Evolutionary conservation across 805 yeast species (phyloP), one percentile per base, ranked within the genome.

Genomic region (Schwanniomyces sp.): DNA sequence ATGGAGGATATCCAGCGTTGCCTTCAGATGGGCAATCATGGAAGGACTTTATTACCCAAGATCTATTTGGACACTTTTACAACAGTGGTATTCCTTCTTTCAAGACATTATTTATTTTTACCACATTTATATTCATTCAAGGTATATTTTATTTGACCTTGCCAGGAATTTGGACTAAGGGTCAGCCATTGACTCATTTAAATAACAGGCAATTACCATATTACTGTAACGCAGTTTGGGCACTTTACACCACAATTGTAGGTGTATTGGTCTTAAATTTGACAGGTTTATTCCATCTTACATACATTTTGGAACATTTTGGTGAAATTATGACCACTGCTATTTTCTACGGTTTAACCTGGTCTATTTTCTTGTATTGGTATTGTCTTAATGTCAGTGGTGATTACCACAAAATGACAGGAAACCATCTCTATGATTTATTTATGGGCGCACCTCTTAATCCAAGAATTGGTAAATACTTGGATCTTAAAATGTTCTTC

Each of bases 391-490:
- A 62, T 51, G 72, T 86, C 45, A 75, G 88, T 46, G 82, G 83
- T 49, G 96, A 89, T 61, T 89, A 87, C 66, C 92, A 89, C 66
- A 78, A 94, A 52, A 82, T 92, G 92, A 85, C 97, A 7, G 97
- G 98, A 18, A 89, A 87, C 67, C 86, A 80, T 60, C 67, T 94
- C 55, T 92, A 91, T 63, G 99, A 94, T 68, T 76, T 90, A 61
- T 94, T 94, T 74, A 85, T 94, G 95, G 99, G 99, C 42, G 97
- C 97, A 12, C 96, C 97, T 37, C 80, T 94, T 65, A 94, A 94
- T 69, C 99, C 99, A 53, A 80, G 99, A 66, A 76, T 92, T 63
- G 98, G 97, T 37, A 85, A 85, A 57, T 78, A 92, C 58, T 62
- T 73, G 49, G 99, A 94, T 70, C 75, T 90, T 66, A 94, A 94